Evolutionary conservation across 2,329 filamentous ascomycete genomes (phyloP).

Genomic region (Fusarium citri): DNA sequence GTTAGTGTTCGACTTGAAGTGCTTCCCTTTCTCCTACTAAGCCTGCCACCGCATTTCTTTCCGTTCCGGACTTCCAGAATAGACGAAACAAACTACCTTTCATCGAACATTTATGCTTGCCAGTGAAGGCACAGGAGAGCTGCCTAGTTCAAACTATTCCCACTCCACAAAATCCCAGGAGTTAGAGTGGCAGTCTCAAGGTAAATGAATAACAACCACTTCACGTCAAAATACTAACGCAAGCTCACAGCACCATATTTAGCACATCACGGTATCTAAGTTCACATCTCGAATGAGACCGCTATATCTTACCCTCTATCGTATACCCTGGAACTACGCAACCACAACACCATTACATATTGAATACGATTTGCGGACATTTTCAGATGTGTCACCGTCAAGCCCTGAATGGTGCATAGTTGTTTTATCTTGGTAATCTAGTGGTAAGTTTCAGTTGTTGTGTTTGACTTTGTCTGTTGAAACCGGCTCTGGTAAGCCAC

Average conservation of each 20-base stretch:
- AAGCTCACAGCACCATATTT: slow-evolving; percentile 34
- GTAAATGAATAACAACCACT: not conserved
- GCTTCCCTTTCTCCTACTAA: no score
- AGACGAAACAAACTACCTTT: not conserved
- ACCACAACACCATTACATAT: no score
- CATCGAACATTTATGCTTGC: no score
- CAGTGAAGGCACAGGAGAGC: slow-evolving; percentile 39
- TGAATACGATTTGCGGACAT: no score
- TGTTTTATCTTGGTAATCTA: slow-evolving; percentile 43
- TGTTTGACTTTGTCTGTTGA: no score
- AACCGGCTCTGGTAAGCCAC: not conserved
- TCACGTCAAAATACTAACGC: not conserved
- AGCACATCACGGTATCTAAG: slow-evolving; percentile 46
- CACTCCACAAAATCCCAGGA: slow-evolving; percentile 41
- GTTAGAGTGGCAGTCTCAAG: slow-evolving; percentile 39
- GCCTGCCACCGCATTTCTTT: no score
- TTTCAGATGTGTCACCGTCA: slow-evolving; percentile 12
- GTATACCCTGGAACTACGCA: not conserved
- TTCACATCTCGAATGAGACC: slow-evolving; percentile 37
- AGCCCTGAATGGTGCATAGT: no score
- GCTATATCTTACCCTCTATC: slow-evolving; percentile 46
- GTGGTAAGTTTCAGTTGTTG: slow-evolving; percentile 29
- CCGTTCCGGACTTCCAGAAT: not conserved
- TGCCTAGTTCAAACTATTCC: slow-evolving; percentile 39
- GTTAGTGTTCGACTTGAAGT: no score